Evolutionary conservation across 371 early-diverging fungal genomes (phyloP), one percentile per base, ranked within the genome.

Genomic region (Mortierella sp.): DNA sequence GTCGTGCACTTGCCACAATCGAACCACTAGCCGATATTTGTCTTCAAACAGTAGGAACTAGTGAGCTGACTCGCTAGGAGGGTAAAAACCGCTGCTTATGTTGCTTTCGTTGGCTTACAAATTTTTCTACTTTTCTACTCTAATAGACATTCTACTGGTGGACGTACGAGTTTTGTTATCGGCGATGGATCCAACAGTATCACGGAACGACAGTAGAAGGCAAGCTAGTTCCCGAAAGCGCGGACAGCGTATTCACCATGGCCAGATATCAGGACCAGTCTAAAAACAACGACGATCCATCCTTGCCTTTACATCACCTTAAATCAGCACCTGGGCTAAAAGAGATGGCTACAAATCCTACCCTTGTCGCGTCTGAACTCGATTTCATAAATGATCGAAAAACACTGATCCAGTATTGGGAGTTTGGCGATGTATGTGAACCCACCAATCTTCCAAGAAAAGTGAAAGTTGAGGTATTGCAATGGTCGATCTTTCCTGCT

Each of bases 81-180:
- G n/a, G n/a, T n/a, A n/a, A n/a, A n/a, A n/a, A n/a, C n/a, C n/a
- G n/a, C 23, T 12, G 21, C 21, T 55, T 7, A 55, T 28, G 26
- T 12, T 55, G 16, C 14, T 23, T 28, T 26, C 28, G 55, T 16
- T 19, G 55, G 9, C 28, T 12, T 26, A 14, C 28, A 26, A 16
- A 55, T 46, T 9, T 46, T 9, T 46, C 11, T 11, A 46, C 46
- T 21, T 21, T 21, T 50, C 16, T 21, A 50, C 14, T 14, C 4
- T 50, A 21, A 3, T n/a, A 57, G 57, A 26, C 57, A 11, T 57
- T 26, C 29, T 29, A 30, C 26, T 57, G 29, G 18, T 57, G 57
- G 57, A 57, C 57, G 18, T 57, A 57, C 57, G 57, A 57, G n/a
- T 57, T 57, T 26, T 57, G 57, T n/a, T 57, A 57, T 29, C 18